These are phyloP conservation scores for Chlorella ohadii DNA, from an alignment of 139 green algal genomes.

Conservation along the genomic window DNA sequence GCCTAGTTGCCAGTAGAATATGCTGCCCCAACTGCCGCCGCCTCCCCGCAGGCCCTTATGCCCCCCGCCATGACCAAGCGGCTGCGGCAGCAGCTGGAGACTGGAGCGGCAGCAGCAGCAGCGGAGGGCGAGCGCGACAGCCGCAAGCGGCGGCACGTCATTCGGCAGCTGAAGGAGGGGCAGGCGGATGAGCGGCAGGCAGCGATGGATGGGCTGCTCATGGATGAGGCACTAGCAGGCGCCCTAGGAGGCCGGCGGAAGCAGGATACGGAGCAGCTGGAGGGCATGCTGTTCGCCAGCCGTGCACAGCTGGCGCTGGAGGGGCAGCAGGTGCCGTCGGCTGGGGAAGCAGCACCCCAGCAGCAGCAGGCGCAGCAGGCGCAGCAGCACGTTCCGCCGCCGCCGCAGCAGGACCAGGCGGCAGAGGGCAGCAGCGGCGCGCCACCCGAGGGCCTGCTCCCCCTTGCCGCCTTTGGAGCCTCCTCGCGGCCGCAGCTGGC, in stretches of 20 bases:
- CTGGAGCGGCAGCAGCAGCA: neutral
- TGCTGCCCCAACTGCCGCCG: too few species aligned
- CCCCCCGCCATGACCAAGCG: neutral
- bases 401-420: too few species aligned
- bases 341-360: neutral
- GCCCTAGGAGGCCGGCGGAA: too few species aligned
- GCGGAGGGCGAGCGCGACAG: too few species aligned
- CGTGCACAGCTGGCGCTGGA: neutral
- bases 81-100: neutral
- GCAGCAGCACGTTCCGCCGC: neutral
- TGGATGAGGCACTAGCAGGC: neutral
- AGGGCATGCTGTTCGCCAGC: neutral
- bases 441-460: neutral
- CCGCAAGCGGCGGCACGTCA: too few species aligned
- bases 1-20: too few species aligned
- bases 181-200: too few species aligned
- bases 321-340: neutral
- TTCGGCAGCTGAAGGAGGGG: too few species aligned
- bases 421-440: neutral
- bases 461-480: neutral
- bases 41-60: neutral
- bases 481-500: neutral
- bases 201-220: neutral
- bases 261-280: too few species aligned
- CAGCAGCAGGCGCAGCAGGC: slow-evolving; percentile 7